Evolutionary conservation across 208 protist species (phyloP).

Genomic region (Phytomonas sp.): DNA sequence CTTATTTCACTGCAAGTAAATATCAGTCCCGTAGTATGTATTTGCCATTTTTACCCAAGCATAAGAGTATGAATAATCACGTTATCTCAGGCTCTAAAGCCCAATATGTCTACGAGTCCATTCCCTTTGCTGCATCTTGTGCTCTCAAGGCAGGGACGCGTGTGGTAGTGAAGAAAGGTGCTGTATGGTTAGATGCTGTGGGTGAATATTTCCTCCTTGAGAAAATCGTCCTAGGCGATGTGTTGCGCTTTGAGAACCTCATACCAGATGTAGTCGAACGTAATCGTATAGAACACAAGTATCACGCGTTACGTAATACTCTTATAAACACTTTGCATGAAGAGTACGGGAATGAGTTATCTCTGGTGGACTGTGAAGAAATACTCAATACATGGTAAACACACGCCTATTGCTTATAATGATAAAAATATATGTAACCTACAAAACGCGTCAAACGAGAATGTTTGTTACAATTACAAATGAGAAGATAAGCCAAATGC

Average conservation of each 20-base stretch:
- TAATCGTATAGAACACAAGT: slow-evolving; percentile 13
- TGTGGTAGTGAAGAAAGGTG: slow-evolving; percentile 34
- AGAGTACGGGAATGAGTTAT: slow-evolving; percentile 31
- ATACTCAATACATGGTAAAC: slow-evolving; percentile 17
- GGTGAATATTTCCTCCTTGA: slow-evolving; percentile 31
- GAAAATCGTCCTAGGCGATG: slow-evolving; percentile 7
- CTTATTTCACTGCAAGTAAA: slow-evolving; percentile 15
- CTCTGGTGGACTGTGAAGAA: slow-evolving; percentile 31
- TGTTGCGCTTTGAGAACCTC: background rate
- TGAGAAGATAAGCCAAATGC: background rate
- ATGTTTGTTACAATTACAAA: background rate
- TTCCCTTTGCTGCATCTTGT: background rate
- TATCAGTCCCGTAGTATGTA: background rate
- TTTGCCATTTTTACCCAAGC: background rate
- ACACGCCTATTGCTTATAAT: slow-evolving; percentile 1
- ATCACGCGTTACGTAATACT: slow-evolving; percentile 16
- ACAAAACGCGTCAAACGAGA: background rate
- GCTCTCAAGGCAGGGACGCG: slow-evolving; percentile 14
- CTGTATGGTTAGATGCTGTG: slow-evolving; percentile 39
- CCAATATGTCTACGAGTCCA: background rate
- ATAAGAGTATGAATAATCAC: background rate
- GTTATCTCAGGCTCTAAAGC: background rate
- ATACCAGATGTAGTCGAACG: background rate
- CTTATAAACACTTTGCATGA: slow-evolving; percentile 26
- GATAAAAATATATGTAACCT: background rate